Conservation (phyloP, 2,329 filamentous ascomycete species). For the Penicillium sp. region DNA sequence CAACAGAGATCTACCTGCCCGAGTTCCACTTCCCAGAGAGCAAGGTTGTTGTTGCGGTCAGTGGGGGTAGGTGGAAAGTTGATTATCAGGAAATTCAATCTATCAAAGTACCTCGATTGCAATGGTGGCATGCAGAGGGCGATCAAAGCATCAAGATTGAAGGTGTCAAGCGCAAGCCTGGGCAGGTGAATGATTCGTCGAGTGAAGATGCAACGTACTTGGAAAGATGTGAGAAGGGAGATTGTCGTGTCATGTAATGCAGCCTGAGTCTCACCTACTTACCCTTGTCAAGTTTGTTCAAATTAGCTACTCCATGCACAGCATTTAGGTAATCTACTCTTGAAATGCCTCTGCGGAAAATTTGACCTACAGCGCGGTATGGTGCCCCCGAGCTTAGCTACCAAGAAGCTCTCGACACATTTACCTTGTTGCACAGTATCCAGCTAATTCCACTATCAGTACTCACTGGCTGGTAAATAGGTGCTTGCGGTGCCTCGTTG, state of each 20-base stretch:
- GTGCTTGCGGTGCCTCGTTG: too few relatives aligned
- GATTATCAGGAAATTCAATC: conserved; percentile 64
- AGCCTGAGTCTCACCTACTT: background rate
- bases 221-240: conserved; percentile 51
- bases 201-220: conserved; percentile 74
- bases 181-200: conserved; percentile 40
- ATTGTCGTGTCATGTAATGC: conserved; percentile 47
- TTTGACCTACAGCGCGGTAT: too few relatives aligned
- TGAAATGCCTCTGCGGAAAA: too few relatives aligned
- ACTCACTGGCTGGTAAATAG: too few relatives aligned
- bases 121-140: conserved; percentile 90
- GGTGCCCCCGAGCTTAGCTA: too few relatives aligned
- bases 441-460: too few relatives aligned
- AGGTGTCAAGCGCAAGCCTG: conserved; percentile 60
- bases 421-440: too few relatives aligned
- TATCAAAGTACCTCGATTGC: conserved; percentile 65
- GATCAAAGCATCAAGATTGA: conserved; percentile 72
- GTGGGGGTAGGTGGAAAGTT: conserved; percentile 85
- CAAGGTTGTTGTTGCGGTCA: conserved; percentile 65
- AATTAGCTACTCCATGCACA: too few relatives aligned
- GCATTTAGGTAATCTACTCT: too few relatives aligned
- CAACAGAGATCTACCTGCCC: conserved; percentile 79
- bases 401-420: too few relatives aligned
- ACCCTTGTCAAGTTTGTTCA: too few relatives aligned
- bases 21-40: conserved; percentile 86